Percentiles rank a stretch among this genome's conserved stretches.
phyloP scores from a whole-genome alignment of 2,329 filamentous ascomycete species.

The Trichoderma citrinoviride region DNA sequence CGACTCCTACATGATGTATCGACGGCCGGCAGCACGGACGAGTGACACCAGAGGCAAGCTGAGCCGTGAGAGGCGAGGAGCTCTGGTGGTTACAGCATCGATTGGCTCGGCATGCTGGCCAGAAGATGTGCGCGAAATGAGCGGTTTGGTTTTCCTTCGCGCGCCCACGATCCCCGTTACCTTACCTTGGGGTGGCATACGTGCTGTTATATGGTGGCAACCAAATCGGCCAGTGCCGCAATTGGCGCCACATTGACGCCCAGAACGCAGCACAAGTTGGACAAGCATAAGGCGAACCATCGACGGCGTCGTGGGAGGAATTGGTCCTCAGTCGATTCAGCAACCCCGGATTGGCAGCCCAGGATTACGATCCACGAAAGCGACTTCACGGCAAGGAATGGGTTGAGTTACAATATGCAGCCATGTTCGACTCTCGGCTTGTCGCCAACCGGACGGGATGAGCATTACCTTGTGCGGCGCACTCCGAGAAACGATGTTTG shows the following conservation, averaged over 20 bases:
- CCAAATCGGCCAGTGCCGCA: background rate
- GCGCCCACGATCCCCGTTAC: background rate
- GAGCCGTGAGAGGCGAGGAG: background rate
- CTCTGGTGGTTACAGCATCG: background rate
- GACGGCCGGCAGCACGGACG: background rate
- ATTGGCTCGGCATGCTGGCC: conserved; percentile 2
- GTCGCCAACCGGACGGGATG: background rate
- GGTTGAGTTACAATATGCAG: background rate
- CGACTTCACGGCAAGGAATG: background rate
- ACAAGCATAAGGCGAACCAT: background rate
- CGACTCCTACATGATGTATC: conserved; percentile 21
- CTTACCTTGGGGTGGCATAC: background rate
- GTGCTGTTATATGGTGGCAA: background rate
- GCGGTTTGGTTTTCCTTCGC: background rate
- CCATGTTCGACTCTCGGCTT: background rate
- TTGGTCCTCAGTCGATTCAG: background rate
- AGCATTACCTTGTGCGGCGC: background rate
- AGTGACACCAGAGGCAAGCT: conserved; percentile 20
- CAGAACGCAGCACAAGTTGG: background rate
- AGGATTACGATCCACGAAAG: background rate
- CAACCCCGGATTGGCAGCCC: background rate
- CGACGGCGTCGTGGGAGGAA: background rate
- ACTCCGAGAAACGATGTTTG: background rate
- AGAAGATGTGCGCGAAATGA: background rate
- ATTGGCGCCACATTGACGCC: background rate